Evolutionary conservation across 1,284 basidiomycete genomes (phyloP), one percentile per base, ranked within the genome.

Genomic region (Irpex rosettiformis): DNA sequence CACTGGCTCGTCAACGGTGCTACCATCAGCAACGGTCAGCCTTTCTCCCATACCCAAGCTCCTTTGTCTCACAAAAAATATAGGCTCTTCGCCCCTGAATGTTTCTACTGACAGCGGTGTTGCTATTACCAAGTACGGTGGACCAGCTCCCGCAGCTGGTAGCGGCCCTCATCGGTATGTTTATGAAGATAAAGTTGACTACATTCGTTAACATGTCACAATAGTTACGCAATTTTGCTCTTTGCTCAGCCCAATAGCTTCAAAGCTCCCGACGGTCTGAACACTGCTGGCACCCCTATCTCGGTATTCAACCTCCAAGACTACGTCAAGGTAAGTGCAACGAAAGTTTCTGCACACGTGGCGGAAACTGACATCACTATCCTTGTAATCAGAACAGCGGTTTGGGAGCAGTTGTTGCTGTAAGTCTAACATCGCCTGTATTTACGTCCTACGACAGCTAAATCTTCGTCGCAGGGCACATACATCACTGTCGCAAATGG

Each of bases 1-100:
- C 92, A 93, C 75, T 94, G 90, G 90, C 83, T 94, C 53, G 82
- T 86, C 62, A 93, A 93, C 70, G 76, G 79, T 43, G 86, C 82
- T 22, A 79, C 77, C 10, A 65, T 90, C 55, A 67, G 71, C 28
- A 74, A 83, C 75, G 60, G 63, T 67, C 3, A 27, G 33, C 27
- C 1, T 2, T 51, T 4, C 21, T 13, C 21, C 21, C 24, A 22
- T 28, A 27, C 48, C 11, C n/a, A 24, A 25, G 3, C 7, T 25
- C 24, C 13, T 13, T 59, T 18, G 13, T 51, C 33, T 3, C 24
- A 33, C 13, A 10, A 6, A 6, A 18, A 18, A 55, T 11, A 58
- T 58, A 77, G 80, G 72, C 53, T 67, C 68, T 37, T 71, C 73
- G 21, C 54, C 59, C 10, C 25, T 61, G 21, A 65, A 56, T 11